Conservation (phyloP, 768 basidiomycete species). For the Termitomyces sp. region DNA sequence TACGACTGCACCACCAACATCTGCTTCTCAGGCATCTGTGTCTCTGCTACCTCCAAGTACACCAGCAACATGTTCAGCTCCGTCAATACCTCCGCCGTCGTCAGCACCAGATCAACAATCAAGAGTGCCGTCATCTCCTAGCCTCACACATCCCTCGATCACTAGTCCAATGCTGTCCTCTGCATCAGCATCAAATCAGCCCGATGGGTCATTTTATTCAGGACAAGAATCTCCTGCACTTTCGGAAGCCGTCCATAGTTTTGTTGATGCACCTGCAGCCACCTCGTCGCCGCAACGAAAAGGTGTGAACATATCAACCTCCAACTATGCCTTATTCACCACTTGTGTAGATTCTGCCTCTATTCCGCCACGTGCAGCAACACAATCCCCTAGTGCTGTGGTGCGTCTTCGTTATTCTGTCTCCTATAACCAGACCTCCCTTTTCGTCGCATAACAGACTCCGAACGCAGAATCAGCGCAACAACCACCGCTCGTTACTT, state of each 20-base stretch:
- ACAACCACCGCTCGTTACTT: conserved; percentile 22
- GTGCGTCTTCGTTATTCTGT: conserved; percentile 26
- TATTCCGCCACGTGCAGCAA: conserved; percentile 37
- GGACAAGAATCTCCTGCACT: conserved; percentile 67
- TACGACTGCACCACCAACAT: conserved; percentile 20
- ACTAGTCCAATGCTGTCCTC: conserved; percentile 80
- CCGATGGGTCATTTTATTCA: conserved; percentile 64
- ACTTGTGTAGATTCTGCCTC: conserved; percentile 32
- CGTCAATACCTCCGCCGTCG: conserved; percentile 32
- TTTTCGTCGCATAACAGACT: conserved; percentile 24
- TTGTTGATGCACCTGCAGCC: conserved; percentile 38
- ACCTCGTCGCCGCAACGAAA: conserved; percentile 62
- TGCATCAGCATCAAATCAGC: conserved; percentile 61
- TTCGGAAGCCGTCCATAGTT: conserved; percentile 53
- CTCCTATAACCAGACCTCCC: background rate
- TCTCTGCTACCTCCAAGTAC: conserved; percentile 34
- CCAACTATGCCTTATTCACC: conserved; percentile 3
- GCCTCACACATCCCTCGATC: conserved; percentile 78
- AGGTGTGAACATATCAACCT: conserved; percentile 29
- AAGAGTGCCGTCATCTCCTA: conserved; percentile 61
- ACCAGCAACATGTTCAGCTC: conserved; percentile 28
- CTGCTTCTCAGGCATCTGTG: conserved; percentile 29
- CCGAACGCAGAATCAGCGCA: conserved; percentile 31
- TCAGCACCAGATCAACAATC: conserved; percentile 34
- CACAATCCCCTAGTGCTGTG: conserved; percentile 34